Percentiles rank a stretch among this genome's conserved stretches.
Conservation (phyloP, 2,329 filamentous ascomycete species). For the Aspergillus sp. region DNA sequence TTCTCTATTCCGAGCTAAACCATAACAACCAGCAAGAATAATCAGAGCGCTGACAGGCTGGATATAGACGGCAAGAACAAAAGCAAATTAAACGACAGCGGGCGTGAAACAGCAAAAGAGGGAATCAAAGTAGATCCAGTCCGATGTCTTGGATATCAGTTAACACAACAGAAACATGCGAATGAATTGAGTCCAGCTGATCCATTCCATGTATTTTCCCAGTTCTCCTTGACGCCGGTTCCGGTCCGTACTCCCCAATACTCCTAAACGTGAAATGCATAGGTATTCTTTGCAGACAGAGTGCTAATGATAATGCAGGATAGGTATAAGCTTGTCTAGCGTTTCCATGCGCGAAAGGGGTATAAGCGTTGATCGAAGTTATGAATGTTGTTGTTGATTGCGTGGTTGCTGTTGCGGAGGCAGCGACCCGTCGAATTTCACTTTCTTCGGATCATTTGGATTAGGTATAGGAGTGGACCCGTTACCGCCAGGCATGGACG, state of each 20-base stretch:
- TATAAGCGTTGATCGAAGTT: neutral
- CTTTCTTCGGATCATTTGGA: slow-evolving; percentile 35
- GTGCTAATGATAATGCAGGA: neutral
- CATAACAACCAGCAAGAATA: neutral
- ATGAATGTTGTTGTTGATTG: slow-evolving; percentile 15
- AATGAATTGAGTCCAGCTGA: neutral
- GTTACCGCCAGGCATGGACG: slow-evolving; percentile 20
- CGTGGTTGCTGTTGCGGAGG: slow-evolving; percentile 18
- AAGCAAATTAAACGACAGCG: neutral
- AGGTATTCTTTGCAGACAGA: neutral
- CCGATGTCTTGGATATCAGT: neutral
- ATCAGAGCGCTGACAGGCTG: neutral
- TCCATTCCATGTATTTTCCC: neutral
- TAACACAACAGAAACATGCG: neutral
- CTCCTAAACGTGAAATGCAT: neutral
- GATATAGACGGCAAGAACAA: neutral
- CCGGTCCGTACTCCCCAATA: neutral
- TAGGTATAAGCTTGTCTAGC: neutral
- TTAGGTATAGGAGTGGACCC: slow-evolving; percentile 23
- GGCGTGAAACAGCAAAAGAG: neutral
- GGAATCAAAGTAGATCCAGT: neutral
- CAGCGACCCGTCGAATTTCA: slow-evolving; percentile 24
- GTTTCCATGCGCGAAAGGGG: neutral
- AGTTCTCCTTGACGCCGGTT: neutral
- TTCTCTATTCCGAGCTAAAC: neutral